A percentile compares a stretch with the other conserved stretches of the same genome.
phyloP scores from a whole-genome alignment of 306 rosid genomes.

The Trifolium repens region DNA sequence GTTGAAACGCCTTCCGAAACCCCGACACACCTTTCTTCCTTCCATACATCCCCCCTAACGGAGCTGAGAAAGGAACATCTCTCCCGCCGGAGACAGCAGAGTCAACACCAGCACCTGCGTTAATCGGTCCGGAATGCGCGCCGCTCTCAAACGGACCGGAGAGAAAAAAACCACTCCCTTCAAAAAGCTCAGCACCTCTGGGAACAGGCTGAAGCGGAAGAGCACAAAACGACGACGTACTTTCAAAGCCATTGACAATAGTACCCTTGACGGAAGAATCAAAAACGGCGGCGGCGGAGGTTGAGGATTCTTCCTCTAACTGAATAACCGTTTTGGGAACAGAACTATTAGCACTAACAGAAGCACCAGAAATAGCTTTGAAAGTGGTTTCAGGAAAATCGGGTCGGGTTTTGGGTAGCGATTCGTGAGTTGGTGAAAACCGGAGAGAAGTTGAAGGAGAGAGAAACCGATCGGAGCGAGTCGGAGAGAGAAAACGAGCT shows the following conservation, averaged over 20 bases:
- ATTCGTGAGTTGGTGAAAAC: conserved; percentile 75
- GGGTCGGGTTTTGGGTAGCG: conserved; percentile 51
- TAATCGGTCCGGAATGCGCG: conserved; percentile 85
- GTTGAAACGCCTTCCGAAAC: conserved; percentile 69
- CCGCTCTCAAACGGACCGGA: conserved; percentile 93
- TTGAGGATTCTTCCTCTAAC: conserved; percentile 55
- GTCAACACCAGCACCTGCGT: conserved; percentile 38
- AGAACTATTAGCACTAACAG: conserved; percentile 90
- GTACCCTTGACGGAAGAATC: conserved; percentile 24
- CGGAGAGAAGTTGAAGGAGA: conserved; percentile 87
- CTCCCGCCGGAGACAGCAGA: conserved; percentile 1
- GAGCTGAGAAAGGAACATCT: conserved; percentile 80
- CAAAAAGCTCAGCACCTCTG: conserved; percentile 63
- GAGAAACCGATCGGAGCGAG: conserved; percentile 84
- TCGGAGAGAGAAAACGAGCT: conserved; percentile 75
- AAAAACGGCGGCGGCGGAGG: conserved; percentile 50
- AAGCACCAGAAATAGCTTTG: conserved; percentile 92
- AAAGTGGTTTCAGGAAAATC: conserved; percentile 71
- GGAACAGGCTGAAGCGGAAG: conserved; percentile 91
- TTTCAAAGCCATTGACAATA: conserved; percentile 80
- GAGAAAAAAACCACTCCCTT: conserved; percentile 81
- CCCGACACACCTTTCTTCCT: conserved; percentile 71
- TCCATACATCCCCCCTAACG: conserved; percentile 65
- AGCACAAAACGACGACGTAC: conserved; percentile 79
- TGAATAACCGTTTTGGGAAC: conserved; percentile 80